Evolutionary conservation across 1,139 yeast genomes (phyloP), one percentile per base, ranked within the genome.

Genomic region (Geotrichum reessii): DNA sequence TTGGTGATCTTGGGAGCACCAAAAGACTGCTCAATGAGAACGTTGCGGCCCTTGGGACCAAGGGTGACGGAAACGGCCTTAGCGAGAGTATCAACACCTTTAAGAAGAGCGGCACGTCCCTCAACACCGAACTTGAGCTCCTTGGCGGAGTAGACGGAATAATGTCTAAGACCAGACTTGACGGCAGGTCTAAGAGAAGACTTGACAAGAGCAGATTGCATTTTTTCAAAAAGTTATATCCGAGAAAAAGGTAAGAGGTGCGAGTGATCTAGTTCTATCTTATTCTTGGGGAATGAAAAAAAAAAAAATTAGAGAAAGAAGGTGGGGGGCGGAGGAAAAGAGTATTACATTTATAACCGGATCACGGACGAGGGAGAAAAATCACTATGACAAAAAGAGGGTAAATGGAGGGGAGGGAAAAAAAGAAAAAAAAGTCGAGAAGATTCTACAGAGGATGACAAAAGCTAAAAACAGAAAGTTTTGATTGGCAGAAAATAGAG

Each of bases 21-120:
- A 66, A 90, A 93, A 65, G 90, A 89, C 78, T 93, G 99, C 78
- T 93, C 99, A 71, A 93, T 93, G 71, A 93, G 83, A 54, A 93
- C 99, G 71, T 93, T 93, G 78, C 99, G 87, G 73, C 99, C 99
- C 78, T 93, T 93, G 72, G 99, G 99, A 63, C 99, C 99, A 66
- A 93, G 81, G 51, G 99, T 93, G 60, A 95, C 97, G 47, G 96
- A 87, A 60, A 93, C 99, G 31, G 99, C 99, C 73, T 90, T 95
- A 58, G 98, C 99, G 69, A 93, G 81, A 60, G 95, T 87, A 75
- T 93, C 97, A 64, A 93, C 98, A 78, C 99, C 99, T 75, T 85
- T 89, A 69, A 93, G 80, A 50, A 93, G 80, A 57, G 99, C 95
- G 62, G 99, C 99, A 77, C 99, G 85, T 69, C 97, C 99, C 76